phyloP scores from a whole-genome alignment of 352 stramenopile species.

The Halophytophthora batemanensis region DNA sequence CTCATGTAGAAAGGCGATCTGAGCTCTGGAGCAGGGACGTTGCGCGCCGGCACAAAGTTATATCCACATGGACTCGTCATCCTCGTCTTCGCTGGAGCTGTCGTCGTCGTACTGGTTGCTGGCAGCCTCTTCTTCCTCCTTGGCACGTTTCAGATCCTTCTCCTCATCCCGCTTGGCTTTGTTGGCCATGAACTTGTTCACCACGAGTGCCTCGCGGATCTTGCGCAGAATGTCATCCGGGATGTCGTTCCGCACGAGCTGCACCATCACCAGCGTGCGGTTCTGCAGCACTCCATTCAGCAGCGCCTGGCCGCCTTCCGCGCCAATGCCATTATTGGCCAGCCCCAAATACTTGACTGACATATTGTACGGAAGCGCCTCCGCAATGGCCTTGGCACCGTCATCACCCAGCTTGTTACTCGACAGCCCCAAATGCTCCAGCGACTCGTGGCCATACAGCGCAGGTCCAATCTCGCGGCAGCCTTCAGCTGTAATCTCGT shows the following conservation, averaged over 20 bases:
- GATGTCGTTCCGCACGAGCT: constrained; percentile 44
- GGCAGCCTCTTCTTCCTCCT: constrained; percentile 10
- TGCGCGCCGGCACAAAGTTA: constrained; percentile 6
- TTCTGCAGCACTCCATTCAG: constrained; percentile 47
- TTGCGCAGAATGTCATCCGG: constrained; percentile 29
- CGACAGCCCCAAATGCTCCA: constrained; percentile 41
- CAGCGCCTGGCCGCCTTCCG: constrained; percentile 36
- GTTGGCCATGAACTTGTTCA: constrained; percentile 48
- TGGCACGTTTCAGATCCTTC: constrained; percentile 25
- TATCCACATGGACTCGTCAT: constrained; percentile 45
- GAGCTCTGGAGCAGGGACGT: no score
- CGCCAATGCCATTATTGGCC: constrained; percentile 45
- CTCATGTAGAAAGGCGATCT: no score
- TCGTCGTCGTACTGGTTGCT: constrained; percentile 21
- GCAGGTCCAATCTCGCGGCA: constrained; percentile 27
- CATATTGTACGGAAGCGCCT: constrained; percentile 47
- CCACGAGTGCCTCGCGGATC: constrained; percentile 37
- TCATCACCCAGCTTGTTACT: constrained; percentile 46
- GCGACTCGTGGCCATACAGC: constrained; percentile 46
- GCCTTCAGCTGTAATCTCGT: constrained; percentile 42
- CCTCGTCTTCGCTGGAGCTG: constrained; percentile 25
- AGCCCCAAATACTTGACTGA: constrained; percentile 50
- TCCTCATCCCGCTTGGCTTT: constrained; percentile 39
- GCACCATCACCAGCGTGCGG: constrained; percentile 36
- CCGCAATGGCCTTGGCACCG: constrained; percentile 37